Evolutionary conservation across 2,329 filamentous ascomycete species (phyloP), one percentile per base, ranked within the genome.

Genomic region (Fusarium fracticaudum): DNA sequence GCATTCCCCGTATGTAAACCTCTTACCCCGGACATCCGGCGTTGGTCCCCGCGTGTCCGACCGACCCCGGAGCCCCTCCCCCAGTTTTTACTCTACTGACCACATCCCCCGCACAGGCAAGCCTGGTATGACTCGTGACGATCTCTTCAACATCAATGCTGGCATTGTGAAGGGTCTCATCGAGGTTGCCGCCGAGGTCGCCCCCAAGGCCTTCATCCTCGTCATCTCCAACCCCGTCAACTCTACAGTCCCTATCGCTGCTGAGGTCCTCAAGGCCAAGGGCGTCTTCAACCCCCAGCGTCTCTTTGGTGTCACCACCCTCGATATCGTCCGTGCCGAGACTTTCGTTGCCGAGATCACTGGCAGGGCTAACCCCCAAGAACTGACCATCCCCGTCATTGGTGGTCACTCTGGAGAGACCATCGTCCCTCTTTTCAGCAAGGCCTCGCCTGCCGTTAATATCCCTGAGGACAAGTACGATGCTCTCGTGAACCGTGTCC

Each of bases 191-290:
- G 95, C 96, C 79, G 92, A 98, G 83, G 91, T 93, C 81, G 92
- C 92, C 83, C 96, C 96, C 83, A 97, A 98, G 84, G 96, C 96
- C 64, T 98, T 92, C 87, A 91, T 98, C 83, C 91, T 98, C 76
- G 92, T 99, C 87, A 99, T 99, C 86, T 98, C 96, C 81, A 99
- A 99, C 91, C 96, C 96, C 68, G 96, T 99, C 86, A 99, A 99
- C 92, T 98, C 95, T 60, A 99, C 96, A 66, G 96, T 99, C 67
- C 96, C 96, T 74, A 98, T 99, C 81, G 94, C 96, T 75, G 96
- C 95, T 78, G 96, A 99, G 89, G 94, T 98, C 71, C 92, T 99
- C 84, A 98, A 98, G 91, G 88, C 90, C 79, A 95, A 95, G 84
- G 92, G 92, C 79, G 94, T 97, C 81, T 99, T 98, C 87, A 93